phyloP scores from a whole-genome alignment of 768 basidiomycete species.

The Tylopilus sp. region DNA sequence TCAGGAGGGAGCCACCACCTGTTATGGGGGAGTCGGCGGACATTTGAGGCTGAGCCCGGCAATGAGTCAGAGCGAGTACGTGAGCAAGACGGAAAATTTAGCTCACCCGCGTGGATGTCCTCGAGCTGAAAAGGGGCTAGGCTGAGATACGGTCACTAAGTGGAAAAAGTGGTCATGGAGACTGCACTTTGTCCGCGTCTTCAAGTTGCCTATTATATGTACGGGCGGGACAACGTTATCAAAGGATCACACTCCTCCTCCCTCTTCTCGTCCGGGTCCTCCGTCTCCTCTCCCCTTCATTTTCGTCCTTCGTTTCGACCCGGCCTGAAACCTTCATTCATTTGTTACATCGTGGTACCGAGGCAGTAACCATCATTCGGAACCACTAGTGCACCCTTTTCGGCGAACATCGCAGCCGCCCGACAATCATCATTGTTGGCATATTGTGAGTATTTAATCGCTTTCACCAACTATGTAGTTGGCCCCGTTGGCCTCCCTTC shows the following conservation, averaged over 20 bases:
- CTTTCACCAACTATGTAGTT: background rate
- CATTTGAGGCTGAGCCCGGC: conserved; percentile 2
- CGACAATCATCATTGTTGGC: background rate
- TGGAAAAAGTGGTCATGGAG: background rate
- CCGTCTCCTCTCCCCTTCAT: background rate
- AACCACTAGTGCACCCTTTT: background rate
- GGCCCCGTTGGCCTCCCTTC: background rate
- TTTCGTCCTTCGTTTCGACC: background rate
- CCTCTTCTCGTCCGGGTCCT: background rate
- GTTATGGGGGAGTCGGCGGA: conserved; percentile 5
- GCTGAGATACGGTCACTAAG: background rate
- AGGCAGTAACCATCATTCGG: conserved; percentile 8
- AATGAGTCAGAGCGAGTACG: background rate
- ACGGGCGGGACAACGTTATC: background rate
- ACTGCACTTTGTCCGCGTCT: background rate
- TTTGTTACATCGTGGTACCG: background rate
- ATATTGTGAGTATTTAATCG: conserved; percentile 10
- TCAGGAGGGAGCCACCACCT: conserved; percentile 73
- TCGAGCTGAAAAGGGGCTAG: background rate
- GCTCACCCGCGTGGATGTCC: background rate
- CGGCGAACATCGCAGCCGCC: background rate
- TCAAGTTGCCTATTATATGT: background rate
- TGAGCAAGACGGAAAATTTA: background rate
- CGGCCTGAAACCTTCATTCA: background rate
- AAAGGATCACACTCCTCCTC: background rate